Evolutionary conservation across 345 rosid genomes (phyloP), one percentile per base, ranked within the genome.

Genomic region (Kernera saxatilis): DNA sequence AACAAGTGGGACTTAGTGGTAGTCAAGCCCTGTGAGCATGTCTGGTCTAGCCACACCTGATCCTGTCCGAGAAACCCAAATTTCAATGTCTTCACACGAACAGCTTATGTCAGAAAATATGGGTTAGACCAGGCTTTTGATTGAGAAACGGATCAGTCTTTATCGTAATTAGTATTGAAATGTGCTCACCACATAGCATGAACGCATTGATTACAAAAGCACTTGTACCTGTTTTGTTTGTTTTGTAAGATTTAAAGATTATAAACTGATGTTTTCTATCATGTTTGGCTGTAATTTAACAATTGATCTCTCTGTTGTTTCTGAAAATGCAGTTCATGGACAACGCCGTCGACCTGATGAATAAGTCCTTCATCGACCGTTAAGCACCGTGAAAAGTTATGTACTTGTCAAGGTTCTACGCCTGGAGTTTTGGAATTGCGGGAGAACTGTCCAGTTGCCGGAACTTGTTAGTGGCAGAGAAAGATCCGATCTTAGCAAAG

Each of bases 311-410:
- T 69, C 23, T 64, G 12, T 45, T 70, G 64, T 67, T 72, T 29
- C 52, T 76, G 40, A 41, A 21, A 50, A 13, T 87, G 87, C 89
- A 90, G 97, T 88, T 90, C 78, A 84, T 90, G 98, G 98, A 92
- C 45, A 81, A 87, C 18, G 98, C 95, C 13, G 88, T 88, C 21
- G 75, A 79, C 78, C 85, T 90, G 79, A 92, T 90, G 95, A 82
- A 92, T 79, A 88, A 90, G 82, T 88, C 97, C 2, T 92, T 92
- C 77, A 79, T 84, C 14, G 97, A 88, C 76, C 93, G 93, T 63
- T 80, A 79, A 83, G 46, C 66, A 62, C 43, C 52, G 41, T 11
- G 19, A 23, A 23, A 25, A 12, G 32, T 11, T 35, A 35, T 33
- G 17, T 35, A 51, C 23, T 54, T 64, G 19, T 43, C 39, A 66